phyloP scores from a whole-genome alignment of 768 basidiomycete species.

The Leccinum rimulosum region DNA sequence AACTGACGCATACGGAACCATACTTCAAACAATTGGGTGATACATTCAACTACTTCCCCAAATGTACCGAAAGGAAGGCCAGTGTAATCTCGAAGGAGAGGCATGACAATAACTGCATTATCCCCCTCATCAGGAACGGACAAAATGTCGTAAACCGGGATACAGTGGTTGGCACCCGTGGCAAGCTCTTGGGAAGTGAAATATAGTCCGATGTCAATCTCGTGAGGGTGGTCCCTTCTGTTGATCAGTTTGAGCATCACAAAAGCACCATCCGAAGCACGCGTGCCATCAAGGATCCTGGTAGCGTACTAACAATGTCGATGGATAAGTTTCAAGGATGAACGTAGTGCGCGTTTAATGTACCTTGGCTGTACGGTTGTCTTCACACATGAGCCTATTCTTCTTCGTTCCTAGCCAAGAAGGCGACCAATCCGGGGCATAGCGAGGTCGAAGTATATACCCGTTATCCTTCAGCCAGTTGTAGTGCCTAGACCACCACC shows the following conservation, averaged over 20 bases:
- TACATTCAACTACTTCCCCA: background rate
- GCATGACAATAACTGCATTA: slow-evolving; percentile 32
- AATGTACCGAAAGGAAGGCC: background rate
- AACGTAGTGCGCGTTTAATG: rapidly evolving
- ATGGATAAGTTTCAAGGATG: too few relatives aligned
- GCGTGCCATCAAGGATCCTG: slow-evolving; percentile 29
- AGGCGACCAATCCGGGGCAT: too few relatives aligned
- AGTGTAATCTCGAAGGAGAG: slow-evolving; percentile 25
- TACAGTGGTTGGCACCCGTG: slow-evolving; percentile 31
- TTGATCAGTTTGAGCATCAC: slow-evolving; percentile 33
- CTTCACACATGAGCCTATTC: too few relatives aligned
- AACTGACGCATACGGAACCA: too few relatives aligned
- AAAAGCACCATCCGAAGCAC: slow-evolving; percentile 24
- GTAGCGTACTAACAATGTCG: slow-evolving; percentile 6
- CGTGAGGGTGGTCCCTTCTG: slow-evolving; percentile 18
- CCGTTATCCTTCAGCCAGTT: slow-evolving; percentile 13
- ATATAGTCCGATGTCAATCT: slow-evolving; percentile 30
- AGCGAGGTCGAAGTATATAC: slow-evolving; percentile 7
- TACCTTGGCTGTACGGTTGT: too few relatives aligned
- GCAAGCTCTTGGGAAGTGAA: slow-evolving; percentile 4
- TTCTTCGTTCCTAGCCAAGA: background rate
- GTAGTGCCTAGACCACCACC: slow-evolving; percentile 15
- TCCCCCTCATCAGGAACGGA: slow-evolving; percentile 6
- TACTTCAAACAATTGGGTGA: background rate
- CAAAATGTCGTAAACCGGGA: slow-evolving; percentile 30